Evolutionary conservation across 1,284 basidiomycete genomes (phyloP), one percentile per base, ranked within the genome.

Genomic region (Abortiporus biennis): DNA sequence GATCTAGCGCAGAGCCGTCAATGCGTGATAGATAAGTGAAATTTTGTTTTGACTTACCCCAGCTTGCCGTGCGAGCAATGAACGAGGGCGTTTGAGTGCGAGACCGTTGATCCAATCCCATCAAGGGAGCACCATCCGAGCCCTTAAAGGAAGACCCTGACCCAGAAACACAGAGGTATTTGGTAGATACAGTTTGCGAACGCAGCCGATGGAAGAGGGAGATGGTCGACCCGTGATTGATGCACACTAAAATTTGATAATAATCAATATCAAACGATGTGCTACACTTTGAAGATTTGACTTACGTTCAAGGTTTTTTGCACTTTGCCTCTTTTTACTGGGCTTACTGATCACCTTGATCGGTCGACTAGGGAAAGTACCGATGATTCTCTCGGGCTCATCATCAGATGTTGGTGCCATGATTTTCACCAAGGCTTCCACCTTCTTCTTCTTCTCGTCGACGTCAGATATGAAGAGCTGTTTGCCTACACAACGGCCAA

Each of bases 281-380:
- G 31, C 39, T 45, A 36, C 48, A n/a, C n/a, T n/a, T n/a, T n/a
- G n/a, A n/a, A n/a, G n/a, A n/a, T n/a, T n/a, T 21, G 33, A 79
- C 91, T 71, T 61, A 92, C 92, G 69, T 61, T 96, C 94, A 3
- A 92, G 76, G 53, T 93, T 92, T 71, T 94, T 92, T 47, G 85
- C 87, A 59, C 83, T 92, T 61, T 93, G 90, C 54, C 92, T 77
- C 74, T 97, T 97, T 74, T 97, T 96, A 71, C 87, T 91, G 2
- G 92, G 92, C 63, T 95, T 95, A 64, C 86, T 90, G 65, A 98
- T 97, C 54, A 98, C 90, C 65, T 95, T 95, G 74, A 98, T 97
- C 24, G 93, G 85, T 39, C 86, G 83, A 54, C 87, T 90, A 42
- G 88, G 81, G 70, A 95, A 94, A 20, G 81, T 75, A 34, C 91